Evolutionary conservation across 2,329 filamentous ascomycete genomes (phyloP), one percentile per base, ranked within the genome.

Genomic region (Colletotrichum sp.): DNA sequence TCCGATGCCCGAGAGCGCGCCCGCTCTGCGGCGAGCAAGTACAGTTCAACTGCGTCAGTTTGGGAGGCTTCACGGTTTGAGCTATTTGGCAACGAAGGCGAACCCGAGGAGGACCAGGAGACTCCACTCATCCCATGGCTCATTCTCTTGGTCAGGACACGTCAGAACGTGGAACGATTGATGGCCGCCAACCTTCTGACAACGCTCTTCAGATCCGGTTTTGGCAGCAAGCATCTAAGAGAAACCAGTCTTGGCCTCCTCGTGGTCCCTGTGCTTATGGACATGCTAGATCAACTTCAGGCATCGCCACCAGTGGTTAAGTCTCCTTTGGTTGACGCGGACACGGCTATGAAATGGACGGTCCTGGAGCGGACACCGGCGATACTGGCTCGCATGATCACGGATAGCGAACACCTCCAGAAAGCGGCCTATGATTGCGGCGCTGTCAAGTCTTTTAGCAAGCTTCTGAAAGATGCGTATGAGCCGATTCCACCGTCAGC

Each of bases 361-460:
- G 88, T 95, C 14, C 88, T 92, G 71, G 95, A 96, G 82, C 91
- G 92, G 77, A 92, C 94, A 3, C 95, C 96, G 9, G 90, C 92
- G 2, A 90, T 98, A 12, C 88, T 99, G 71, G 95, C 95, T 18
- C 92, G 93, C 61, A 88, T 99, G 52, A 92, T 98, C 21, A 92
- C 92, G 30, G 95, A 97, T 80, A 95, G 93, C 82, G 92, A 94
- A 76, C 90, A 91, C 74, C 88, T 99, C 69, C 96, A 99, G 84
- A 94, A 93, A 80, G 93, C 95, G 48, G 95, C 96, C 1, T 93
- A 93, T 59, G 95, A 98, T 76, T 89, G 88, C 72, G 84, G 86
- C 30, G 89, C 86, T 2, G 84, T 90, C 64, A 87, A 86, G 78
- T 83, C 84, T 3, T 81, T 90, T 36, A 86, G 85, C 71, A 88